Percentiles rank a stretch among this genome's conserved stretches.
These are phyloP conservation scores for Paecilomyces dactylethromorphus DNA, from an alignment of 2,329 filamentous ascomycete genomes.

Conservation along the genomic window DNA sequence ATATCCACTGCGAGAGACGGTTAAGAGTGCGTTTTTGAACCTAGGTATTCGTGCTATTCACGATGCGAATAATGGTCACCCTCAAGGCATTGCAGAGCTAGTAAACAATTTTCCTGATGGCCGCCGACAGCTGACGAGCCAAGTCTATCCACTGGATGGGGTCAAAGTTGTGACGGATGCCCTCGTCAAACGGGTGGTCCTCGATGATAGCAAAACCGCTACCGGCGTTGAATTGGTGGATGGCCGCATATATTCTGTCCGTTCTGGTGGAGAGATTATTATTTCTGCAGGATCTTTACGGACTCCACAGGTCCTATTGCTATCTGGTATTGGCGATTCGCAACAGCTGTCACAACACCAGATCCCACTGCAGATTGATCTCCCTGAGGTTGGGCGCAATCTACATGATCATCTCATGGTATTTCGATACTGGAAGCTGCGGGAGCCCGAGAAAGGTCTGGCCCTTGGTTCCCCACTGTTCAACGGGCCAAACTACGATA, in stretches of 20 bases:
- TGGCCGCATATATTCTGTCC: neutral
- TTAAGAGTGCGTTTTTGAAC: neutral
- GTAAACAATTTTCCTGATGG: neutral
- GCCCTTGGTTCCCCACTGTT: neutral
- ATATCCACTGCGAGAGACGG: neutral
- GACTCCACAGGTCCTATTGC: slow-evolving; percentile 57
- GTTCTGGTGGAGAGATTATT: slow-evolving; percentile 2
- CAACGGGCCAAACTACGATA: neutral
- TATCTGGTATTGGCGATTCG: slow-evolving; percentile 56
- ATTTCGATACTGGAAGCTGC: neutral
- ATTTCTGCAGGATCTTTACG: slow-evolving; percentile 1
- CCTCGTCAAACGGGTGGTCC: slow-evolving; percentile 1
- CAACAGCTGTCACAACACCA: slow-evolving; percentile 46
- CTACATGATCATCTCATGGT: slow-evolving; percentile 49
- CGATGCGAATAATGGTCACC: neutral
- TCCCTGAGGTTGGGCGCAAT: slow-evolving; percentile 59
- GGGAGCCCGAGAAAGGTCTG: slow-evolving; percentile 1
- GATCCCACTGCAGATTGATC: slow-evolving; percentile 51
- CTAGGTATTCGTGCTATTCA: neutral
- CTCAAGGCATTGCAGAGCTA: neutral
- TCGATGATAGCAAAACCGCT: neutral
- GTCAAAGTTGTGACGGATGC: neutral
- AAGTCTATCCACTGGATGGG: neutral
- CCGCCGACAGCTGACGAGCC: neutral
- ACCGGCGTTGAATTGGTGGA: neutral